phyloP scores from a whole-genome alignment of 2,329 filamentous ascomycete genomes.

The Penicillium sp. region DNA sequence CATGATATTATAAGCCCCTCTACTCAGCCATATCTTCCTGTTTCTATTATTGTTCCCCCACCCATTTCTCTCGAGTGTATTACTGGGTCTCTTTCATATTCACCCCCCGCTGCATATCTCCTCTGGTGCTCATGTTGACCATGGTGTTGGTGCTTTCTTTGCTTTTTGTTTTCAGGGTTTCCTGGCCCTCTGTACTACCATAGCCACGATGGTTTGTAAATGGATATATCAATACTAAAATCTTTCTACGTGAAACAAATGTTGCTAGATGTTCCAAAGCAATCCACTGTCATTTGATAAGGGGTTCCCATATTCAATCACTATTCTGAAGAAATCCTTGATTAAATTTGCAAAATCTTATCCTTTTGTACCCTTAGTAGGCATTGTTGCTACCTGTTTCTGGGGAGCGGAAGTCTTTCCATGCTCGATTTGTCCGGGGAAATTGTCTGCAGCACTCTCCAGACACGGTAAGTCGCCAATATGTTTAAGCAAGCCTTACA shows the following conservation, averaged over 20 bases:
- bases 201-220: conserved; percentile 28
- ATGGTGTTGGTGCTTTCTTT: conserved; percentile 29
- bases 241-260: not conserved
- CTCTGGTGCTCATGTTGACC: conserved; percentile 23
- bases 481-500: too few relatives aligned
- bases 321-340: too few relatives aligned
- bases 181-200: conserved; percentile 24
- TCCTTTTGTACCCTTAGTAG: too few relatives aligned
- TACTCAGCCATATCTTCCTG: conserved; percentile 15
- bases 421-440: too few relatives aligned
- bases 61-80: conserved; percentile 33
- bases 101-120: conserved; percentile 24
- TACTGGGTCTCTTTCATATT: conserved; percentile 35
- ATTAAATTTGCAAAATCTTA: not conserved
- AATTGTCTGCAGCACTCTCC: too few relatives aligned
- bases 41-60: conserved; percentile 18
- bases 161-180: conserved; percentile 18
- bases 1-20: conserved; percentile 9
- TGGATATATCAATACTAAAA: conserved; percentile 16
- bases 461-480: too few relatives aligned
- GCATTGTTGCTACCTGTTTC: too few relatives aligned
- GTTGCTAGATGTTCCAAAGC: not conserved
- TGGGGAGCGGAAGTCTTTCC: too few relatives aligned
- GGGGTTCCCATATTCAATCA: too few relatives aligned
- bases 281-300: not conserved